Conservation (phyloP, 202 grass and related monocot genomes). For the Zoysia matrella region DNA sequence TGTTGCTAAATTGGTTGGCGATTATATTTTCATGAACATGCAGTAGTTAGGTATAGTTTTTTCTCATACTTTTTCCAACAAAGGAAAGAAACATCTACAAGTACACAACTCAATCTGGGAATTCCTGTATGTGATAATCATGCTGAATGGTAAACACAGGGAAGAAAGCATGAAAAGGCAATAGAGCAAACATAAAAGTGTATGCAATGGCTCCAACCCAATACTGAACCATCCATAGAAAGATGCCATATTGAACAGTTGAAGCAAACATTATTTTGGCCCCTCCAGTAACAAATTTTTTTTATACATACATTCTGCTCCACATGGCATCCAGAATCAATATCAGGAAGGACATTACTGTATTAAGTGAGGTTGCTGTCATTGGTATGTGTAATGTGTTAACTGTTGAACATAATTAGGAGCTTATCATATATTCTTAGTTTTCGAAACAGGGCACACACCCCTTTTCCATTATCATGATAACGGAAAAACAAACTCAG, state of each 20-base stretch:
- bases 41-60: neutral
- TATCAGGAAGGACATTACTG: neutral
- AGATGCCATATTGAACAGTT: no score
- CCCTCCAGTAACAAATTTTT: neutral
- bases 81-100: conserved; percentile 18
- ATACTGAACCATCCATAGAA: conserved; percentile 9
- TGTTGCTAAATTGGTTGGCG: neutral
- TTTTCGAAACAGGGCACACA: no score
- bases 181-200: neutral
- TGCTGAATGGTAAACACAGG: conserved; percentile 1
- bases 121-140: neutral
- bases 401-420: no score
- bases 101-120: neutral
- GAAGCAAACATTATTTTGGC: neutral
- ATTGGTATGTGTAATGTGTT: no score
- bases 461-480: no score
- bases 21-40: neutral
- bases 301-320: neutral
- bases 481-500: no score
- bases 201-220: neutral
- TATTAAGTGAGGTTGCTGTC: neutral
- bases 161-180: conserved; percentile 20
- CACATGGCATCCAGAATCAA: neutral
- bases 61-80: neutral
- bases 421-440: no score